Evolutionary conservation across 176 grass and related monocot species (phyloP).

Genomic region (Thalia dealbata): DNA sequence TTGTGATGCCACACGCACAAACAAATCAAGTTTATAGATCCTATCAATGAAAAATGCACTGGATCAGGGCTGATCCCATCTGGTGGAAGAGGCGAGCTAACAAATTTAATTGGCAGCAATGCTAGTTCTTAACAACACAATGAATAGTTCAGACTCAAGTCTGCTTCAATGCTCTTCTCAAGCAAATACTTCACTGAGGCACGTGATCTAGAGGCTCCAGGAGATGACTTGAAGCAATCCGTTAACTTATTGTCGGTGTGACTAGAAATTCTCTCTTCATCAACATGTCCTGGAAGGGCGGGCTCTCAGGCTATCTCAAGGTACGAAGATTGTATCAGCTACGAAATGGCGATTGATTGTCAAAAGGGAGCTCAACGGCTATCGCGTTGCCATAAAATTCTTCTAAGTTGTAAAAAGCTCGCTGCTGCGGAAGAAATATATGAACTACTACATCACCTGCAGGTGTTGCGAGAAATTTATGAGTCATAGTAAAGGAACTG

Average conservation of each 20-base stretch:
- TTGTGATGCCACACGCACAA: neutral
- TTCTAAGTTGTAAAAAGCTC: constrained; percentile 89
- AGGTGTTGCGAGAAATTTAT: neutral
- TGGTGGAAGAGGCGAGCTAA: neutral
- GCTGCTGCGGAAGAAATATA: constrained; percentile 84
- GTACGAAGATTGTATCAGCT: constrained; percentile 7
- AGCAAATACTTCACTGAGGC: neutral
- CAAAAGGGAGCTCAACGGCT: constrained; percentile 72
- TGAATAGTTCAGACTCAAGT: neutral
- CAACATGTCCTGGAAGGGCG: neutral
- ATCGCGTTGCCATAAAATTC: constrained; percentile 90
- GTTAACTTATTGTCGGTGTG: neutral
- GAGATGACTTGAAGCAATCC: neutral
- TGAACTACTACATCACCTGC: constrained; percentile 96
- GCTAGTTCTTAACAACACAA: neutral
- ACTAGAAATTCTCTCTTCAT: neutral
- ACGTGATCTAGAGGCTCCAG: neutral
- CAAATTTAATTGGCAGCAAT: neutral
- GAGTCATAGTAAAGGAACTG: neutral
- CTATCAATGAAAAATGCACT: neutral
- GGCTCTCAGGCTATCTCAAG: neutral
- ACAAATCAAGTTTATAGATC: neutral
- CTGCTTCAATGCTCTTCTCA: neutral
- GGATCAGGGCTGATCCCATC: neutral
- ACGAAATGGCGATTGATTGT: constrained; percentile 35